These are phyloP conservation scores for Neonectria hederae DNA, from an alignment of 2,329 filamentous ascomycete species.

Conservation along the genomic window DNA sequence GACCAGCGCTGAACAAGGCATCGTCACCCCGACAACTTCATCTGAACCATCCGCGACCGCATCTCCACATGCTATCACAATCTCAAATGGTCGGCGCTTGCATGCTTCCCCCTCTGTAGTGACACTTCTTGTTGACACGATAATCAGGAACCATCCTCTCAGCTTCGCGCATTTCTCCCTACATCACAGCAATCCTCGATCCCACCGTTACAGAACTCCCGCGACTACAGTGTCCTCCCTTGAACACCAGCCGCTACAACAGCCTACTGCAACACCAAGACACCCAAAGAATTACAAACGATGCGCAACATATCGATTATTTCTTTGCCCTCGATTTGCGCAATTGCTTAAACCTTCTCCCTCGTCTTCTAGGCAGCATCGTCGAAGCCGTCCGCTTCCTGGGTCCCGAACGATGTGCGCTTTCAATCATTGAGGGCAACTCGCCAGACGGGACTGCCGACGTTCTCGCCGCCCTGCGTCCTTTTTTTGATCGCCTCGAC, in stretches of 20 bases:
- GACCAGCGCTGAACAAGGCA: not conserved
- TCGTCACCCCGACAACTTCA: not conserved
- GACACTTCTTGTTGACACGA: not conserved
- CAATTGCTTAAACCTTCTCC: slow-evolving; percentile 55
- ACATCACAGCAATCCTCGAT: slow-evolving; percentile 44
- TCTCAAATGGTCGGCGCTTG: slow-evolving; percentile 20
- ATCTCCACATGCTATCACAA: not conserved
- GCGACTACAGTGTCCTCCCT: slow-evolving; percentile 44
- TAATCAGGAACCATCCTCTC: slow-evolving; percentile 49
- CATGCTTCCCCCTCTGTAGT: fast-evolving
- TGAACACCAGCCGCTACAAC: slow-evolving; percentile 35
- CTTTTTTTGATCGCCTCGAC: slow-evolving; percentile 51
- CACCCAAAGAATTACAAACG: not conserved
- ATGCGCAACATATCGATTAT: slow-evolving; percentile 44
- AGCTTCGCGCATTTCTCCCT: slow-evolving; percentile 32
- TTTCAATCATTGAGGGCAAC: slow-evolving; percentile 66
- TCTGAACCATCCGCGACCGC: not conserved
- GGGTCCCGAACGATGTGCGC: slow-evolving; percentile 58
- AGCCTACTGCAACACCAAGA: slow-evolving; percentile 23
- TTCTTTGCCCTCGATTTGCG: slow-evolving; percentile 65
- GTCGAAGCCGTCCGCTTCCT: slow-evolving; percentile 60
- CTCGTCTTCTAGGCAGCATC: slow-evolving; percentile 61
- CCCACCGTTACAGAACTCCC: slow-evolving; percentile 33
- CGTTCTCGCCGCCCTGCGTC: slow-evolving; percentile 54
- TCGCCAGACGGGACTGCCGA: slow-evolving; percentile 64